Percentiles rank a stretch among this genome's conserved stretches.
phyloP scores from a whole-genome alignment of 2,329 filamentous ascomycete genomes.

The Cladophialophora psammophila region DNA sequence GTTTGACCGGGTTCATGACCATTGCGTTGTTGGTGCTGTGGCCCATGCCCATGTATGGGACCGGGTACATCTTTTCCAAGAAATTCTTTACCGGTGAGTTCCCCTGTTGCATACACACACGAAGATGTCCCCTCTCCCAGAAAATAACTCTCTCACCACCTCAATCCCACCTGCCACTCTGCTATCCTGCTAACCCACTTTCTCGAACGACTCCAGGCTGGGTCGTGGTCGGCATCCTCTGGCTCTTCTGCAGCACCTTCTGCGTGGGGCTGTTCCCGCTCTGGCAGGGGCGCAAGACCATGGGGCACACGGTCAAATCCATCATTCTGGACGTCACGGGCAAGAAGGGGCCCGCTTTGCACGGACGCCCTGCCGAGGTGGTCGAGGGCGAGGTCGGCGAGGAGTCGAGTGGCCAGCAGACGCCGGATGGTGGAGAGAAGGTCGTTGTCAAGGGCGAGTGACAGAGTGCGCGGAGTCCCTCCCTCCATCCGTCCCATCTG shows the following conservation, averaged over 20 bases:
- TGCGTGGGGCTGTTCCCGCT: slow-evolving; percentile 83
- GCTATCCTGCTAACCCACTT: not conserved
- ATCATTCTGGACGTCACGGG: slow-evolving; percentile 68
- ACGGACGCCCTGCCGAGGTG: slow-evolving; percentile 40
- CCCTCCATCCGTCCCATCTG: not conserved
- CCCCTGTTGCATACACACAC: not conserved
- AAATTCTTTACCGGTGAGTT: slow-evolving; percentile 71
- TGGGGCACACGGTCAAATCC: slow-evolving; percentile 65
- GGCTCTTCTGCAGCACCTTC: slow-evolving; percentile 76
- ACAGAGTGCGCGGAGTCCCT: not conserved
- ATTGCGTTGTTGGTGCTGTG: slow-evolving; percentile 79
- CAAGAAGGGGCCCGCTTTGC: slow-evolving; percentile 44
- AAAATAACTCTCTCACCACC: too few relatives aligned
- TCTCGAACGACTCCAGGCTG: slow-evolving; percentile 60
- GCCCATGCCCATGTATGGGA: slow-evolving; percentile 92
- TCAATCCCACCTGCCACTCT: not conserved
- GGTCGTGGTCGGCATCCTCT: slow-evolving; percentile 78
- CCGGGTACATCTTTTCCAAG: slow-evolving; percentile 80
- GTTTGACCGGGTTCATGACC: slow-evolving; percentile 69
- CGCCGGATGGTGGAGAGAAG: slow-evolving; percentile 53
- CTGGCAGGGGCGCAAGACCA: slow-evolving; percentile 76
- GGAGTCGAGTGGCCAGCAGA: slow-evolving; percentile 55
- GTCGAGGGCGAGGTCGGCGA: slow-evolving; percentile 39
- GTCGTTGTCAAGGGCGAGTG: slow-evolving; percentile 44
- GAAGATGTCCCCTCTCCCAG: too few relatives aligned